Evolutionary conservation across 176 grass and related monocot species (phyloP).

Genomic region (Cenchrus americanus): DNA sequence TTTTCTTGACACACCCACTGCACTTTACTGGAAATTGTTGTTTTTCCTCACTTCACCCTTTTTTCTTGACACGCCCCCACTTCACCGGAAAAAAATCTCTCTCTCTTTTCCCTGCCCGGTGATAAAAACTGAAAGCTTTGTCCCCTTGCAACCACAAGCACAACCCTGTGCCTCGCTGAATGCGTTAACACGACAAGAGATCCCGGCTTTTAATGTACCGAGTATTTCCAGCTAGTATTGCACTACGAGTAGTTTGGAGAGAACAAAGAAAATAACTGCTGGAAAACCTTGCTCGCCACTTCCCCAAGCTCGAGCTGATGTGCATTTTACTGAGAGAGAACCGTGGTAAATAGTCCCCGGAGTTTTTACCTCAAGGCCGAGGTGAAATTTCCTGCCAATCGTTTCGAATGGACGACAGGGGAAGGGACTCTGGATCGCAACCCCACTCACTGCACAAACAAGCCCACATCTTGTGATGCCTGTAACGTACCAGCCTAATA

Average conservation of each 20-base stretch:
- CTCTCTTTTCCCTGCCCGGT: not conserved
- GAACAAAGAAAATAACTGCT: not conserved
- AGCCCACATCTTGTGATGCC: slow-evolving; percentile 35
- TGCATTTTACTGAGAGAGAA: slow-evolving; percentile 4
- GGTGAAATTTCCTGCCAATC: slow-evolving; percentile 33
- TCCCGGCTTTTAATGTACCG: slow-evolving; percentile 33
- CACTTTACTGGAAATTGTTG: no score
- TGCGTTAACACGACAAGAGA: slow-evolving; percentile 16
- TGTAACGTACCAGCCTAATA: not conserved
- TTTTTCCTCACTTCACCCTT: not conserved
- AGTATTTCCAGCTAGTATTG: not conserved
- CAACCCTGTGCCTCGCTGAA: slow-evolving; percentile 25
- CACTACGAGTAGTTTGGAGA: not conserved
- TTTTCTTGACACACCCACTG: not conserved
- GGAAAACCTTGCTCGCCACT: not conserved
- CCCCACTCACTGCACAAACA: slow-evolving; percentile 37
- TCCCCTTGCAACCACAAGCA: slow-evolving; percentile 35
- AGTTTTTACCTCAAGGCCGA: not conserved
- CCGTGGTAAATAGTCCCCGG: not conserved
- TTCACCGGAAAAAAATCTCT: slow-evolving; percentile 43
- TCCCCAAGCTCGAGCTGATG: not conserved
- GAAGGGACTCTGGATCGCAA: slow-evolving; percentile 12
- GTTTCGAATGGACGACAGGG: slow-evolving; percentile 17
- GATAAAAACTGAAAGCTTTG: slow-evolving; percentile 33
- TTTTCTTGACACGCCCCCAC: not conserved